Percentiles rank a stretch among this genome's conserved stretches.
Conservation (phyloP, 805 yeast genomes). For the Grigorovia transvaalensis region DNA sequence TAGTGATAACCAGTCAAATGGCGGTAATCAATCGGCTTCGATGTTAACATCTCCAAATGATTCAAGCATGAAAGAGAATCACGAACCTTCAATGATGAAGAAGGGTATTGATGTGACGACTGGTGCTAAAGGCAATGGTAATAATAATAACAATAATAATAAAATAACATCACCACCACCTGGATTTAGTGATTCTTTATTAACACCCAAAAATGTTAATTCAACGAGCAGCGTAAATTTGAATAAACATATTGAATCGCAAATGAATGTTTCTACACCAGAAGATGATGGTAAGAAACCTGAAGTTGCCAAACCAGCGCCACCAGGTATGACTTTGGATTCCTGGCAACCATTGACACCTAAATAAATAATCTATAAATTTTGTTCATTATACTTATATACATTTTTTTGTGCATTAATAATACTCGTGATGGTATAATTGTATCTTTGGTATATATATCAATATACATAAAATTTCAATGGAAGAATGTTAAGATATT, state of each 20-base stretch:
- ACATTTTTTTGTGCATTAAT: not conserved
- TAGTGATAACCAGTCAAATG: not conserved
- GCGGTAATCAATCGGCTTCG: not conserved
- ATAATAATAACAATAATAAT: conserved; percentile 22
- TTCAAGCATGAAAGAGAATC: not conserved
- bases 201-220: conserved; percentile 26
- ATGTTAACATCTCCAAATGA: not conserved
- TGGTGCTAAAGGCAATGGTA: not conserved
- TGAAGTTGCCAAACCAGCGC: not conserved
- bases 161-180: conserved; percentile 28
- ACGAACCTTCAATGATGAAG: not conserved
- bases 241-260: not conserved
- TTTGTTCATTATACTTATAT: not conserved
- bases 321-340: conserved; percentile 3
- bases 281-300: not conserved
- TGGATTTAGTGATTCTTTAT: conserved; percentile 27
- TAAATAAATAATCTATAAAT: conserved; percentile 1
- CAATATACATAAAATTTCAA: no score
- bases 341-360: conserved; percentile 15
- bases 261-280: not conserved
- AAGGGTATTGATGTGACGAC: not conserved
- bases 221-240: not conserved
- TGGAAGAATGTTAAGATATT: no score
- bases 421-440: not conserved
- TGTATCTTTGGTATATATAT: no score